These are phyloP conservation scores for Elsinoe arachidis DNA, from an alignment of 2,329 filamentous ascomycete genomes.

Conservation along the genomic window DNA sequence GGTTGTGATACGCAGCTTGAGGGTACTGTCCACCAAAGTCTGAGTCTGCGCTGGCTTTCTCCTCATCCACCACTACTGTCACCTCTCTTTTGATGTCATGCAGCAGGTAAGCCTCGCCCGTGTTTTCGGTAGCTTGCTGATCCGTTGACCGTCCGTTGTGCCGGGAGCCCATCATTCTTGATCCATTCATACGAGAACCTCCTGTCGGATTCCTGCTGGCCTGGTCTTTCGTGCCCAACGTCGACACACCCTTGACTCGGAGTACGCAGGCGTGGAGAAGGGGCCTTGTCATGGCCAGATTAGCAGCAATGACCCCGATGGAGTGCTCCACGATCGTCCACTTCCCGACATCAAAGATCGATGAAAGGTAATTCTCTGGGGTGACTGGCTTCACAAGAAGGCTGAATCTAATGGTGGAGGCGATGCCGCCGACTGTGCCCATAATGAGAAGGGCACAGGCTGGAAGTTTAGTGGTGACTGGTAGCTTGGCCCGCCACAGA, in stretches of 20 bases:
- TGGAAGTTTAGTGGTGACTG: not conserved
- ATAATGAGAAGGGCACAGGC: constrained; percentile 4
- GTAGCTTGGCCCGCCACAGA: constrained; percentile 22
- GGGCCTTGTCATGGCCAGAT: constrained; percentile 27
- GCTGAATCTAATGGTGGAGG: constrained; percentile 8
- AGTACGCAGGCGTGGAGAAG: constrained; percentile 20
- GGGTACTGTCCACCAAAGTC: not conserved
- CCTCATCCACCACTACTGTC: constrained; percentile 1
- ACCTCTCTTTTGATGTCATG: constrained; percentile 8
- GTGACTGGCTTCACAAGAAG: constrained; percentile 6
- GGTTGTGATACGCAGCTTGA: not conserved
- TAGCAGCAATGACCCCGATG: constrained; percentile 28
- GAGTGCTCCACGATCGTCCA: constrained; percentile 28
- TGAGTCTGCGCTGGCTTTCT: not conserved
- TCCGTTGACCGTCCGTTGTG: not conserved
- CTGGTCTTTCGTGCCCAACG: not conserved
- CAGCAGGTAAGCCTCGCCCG: constrained; percentile 6
- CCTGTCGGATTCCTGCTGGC: not conserved
- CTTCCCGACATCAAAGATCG: constrained; percentile 21
- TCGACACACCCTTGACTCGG: constrained; percentile 2
- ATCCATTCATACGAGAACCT: not conserved
- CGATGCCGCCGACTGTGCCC: constrained; percentile 3
- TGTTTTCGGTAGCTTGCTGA: not conserved
- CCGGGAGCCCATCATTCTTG: not conserved
- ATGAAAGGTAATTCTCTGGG: constrained; percentile 21